A percentile compares a stretch with the other conserved stretches of the same genome.
phyloP scores from a whole-genome alignment of 768 basidiomycete species.

The Tulasnella calospora region DNA sequence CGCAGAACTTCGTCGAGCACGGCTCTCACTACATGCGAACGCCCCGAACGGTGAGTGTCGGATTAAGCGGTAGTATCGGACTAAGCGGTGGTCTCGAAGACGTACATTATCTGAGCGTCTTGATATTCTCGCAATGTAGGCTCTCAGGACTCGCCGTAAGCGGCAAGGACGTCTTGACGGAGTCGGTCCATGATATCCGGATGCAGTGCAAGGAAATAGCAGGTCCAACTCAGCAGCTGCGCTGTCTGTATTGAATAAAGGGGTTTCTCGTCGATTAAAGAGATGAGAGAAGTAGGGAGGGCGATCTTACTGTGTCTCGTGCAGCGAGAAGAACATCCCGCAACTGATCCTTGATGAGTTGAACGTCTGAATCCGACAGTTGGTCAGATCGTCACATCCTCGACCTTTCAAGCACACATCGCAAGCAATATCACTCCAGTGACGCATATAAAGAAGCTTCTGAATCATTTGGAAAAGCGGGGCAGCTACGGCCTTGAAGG shows the following conservation, averaged over 20 bases:
- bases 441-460: no score
- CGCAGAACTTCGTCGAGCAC: slow-evolving; percentile 37
- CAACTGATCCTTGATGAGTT: slow-evolving; percentile 22
- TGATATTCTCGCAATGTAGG: slow-evolving; percentile 20
- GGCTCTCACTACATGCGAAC: slow-evolving; percentile 32
- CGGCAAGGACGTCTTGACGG: slow-evolving; percentile 31
- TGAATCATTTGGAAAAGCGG: no score
- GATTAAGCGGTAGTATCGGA: not conserved
- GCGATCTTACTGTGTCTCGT: slow-evolving; percentile 23
- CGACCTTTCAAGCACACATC: no score
- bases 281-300: not conserved
- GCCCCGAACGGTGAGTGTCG: not conserved
- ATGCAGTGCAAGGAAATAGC: slow-evolving; percentile 25
- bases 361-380: not conserved
- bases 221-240: slow-evolving; percentile 21
- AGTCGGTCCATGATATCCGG: slow-evolving; percentile 24
- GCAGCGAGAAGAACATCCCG: slow-evolving; percentile 27
- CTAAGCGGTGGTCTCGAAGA: no score
- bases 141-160: not conserved
- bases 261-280: not conserved
- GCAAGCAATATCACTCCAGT: no score
- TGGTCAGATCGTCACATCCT: no score
- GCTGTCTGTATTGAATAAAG: slow-evolving; percentile 14
- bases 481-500: no score
- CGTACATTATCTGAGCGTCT: slow-evolving; percentile 22